Percentiles rank a stretch among this genome's conserved stretches.
Evolutionary conservation across 1,284 basidiomycete genomes (phyloP).

Genomic region (Vanrija humicola): DNA sequence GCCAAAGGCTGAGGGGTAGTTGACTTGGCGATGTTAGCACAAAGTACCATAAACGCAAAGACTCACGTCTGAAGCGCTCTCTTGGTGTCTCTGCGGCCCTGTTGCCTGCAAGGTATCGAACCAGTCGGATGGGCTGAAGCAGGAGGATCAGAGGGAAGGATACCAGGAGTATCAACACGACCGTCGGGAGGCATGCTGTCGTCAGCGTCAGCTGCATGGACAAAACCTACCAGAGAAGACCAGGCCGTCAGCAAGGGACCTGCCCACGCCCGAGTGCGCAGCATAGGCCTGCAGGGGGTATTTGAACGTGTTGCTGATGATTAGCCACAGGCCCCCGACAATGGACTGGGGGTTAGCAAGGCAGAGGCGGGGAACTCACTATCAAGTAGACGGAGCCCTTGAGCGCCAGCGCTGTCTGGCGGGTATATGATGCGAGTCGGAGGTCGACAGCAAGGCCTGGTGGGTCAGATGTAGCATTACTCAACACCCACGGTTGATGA

Average conservation of each 20-base stretch:
- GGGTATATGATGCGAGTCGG: slow-evolving; percentile 61
- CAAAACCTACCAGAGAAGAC: slow-evolving; percentile 63
- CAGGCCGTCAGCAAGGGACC: slow-evolving; percentile 62
- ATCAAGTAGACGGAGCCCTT: slow-evolving; percentile 66
- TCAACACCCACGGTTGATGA: slow-evolving; percentile 58
- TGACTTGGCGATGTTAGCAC: slow-evolving; percentile 51
- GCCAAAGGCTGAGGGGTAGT: slow-evolving; percentile 67
- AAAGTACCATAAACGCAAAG: not conserved
- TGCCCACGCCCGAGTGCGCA: too few relatives aligned
- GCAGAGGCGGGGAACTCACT: slow-evolving; percentile 19
- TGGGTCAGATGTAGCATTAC: not conserved
- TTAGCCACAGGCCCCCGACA: slow-evolving; percentile 60
- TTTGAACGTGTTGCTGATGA: slow-evolving; percentile 40
- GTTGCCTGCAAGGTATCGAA: slow-evolving; percentile 57
- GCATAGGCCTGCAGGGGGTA: too few relatives aligned
- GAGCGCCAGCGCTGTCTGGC: slow-evolving; percentile 59
- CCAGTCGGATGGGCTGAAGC: slow-evolving; percentile 63
- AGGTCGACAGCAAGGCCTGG: slow-evolving; percentile 46
- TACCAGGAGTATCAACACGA: slow-evolving; percentile 63
- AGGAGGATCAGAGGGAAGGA: slow-evolving; percentile 65
- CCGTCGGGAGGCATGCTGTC: slow-evolving; percentile 52
- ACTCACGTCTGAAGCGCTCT: slow-evolving; percentile 69
- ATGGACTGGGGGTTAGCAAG: slow-evolving; percentile 31
- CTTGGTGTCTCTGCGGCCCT: slow-evolving; percentile 65
- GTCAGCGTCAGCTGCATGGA: not conserved